Evolutionary conservation across 768 basidiomycete genomes (phyloP).

Genomic region (Gloeophyllum trabeum): DNA sequence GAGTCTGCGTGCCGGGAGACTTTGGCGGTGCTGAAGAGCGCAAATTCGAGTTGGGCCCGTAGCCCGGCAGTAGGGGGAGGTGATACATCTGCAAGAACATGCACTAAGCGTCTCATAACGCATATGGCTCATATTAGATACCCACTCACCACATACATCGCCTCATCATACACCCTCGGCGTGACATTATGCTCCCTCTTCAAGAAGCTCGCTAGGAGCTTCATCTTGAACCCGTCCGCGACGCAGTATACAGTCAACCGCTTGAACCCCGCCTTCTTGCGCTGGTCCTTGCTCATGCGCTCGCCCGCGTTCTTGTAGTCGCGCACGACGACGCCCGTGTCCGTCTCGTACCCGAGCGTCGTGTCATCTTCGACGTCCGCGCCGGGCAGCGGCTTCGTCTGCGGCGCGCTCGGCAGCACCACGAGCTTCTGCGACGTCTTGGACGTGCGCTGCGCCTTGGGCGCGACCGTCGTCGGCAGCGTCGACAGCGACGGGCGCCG

Average conservation of each 20-base stretch:
- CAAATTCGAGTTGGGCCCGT: constrained; percentile 72
- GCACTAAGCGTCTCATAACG: background rate
- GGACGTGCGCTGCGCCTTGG: constrained; percentile 66
- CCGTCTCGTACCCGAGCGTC: constrained; percentile 51
- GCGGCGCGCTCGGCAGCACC: constrained; percentile 80
- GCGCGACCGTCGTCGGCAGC: constrained; percentile 2
- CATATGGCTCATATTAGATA: constrained; percentile 2
- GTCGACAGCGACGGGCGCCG: background rate
- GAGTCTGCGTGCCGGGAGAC: constrained; percentile 39
- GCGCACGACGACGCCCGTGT: constrained; percentile 38
- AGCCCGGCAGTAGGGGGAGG: constrained; percentile 84
- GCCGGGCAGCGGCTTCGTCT: constrained; percentile 58
- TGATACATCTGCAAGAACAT: constrained; percentile 69
- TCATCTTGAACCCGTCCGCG: constrained; percentile 79
- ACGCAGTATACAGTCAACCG: constrained; percentile 86
- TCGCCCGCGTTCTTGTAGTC: constrained; percentile 83
- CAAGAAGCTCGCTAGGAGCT: constrained; percentile 71
- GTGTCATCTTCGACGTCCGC: constrained; percentile 35
- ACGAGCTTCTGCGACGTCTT: constrained; percentile 91
- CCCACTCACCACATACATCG: constrained; percentile 73
- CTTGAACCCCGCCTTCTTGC: constrained; percentile 70
- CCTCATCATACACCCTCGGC: constrained; percentile 86
- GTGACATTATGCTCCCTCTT: constrained; percentile 90
- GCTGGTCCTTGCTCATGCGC: constrained; percentile 78
- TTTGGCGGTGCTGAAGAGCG: constrained; percentile 69